Percentiles rank a stretch among this genome's conserved stretches.
Conservation (phyloP, 495 filamentous ascomycete species). For the Hypoxylon cercidicola region DNA sequence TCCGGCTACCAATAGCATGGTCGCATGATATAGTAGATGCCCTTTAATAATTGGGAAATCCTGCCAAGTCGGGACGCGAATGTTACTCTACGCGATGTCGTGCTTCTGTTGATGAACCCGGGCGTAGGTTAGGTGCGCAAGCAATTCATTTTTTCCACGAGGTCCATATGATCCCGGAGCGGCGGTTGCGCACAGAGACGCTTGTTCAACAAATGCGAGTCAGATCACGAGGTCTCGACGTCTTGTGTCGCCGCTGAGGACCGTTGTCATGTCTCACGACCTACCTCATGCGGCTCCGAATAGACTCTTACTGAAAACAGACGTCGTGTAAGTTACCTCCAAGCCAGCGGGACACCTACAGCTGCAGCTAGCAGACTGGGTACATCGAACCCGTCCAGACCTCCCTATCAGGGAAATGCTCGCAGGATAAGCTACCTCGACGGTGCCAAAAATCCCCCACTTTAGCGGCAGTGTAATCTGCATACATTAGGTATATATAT, state of each 20-base stretch:
- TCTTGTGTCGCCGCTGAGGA: not conserved
- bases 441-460: conserved; percentile 13
- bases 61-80: conserved; percentile 21
- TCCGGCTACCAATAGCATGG: conserved; percentile 1
- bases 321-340: not conserved
- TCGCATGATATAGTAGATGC: not conserved
- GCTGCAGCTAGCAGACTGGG: no score
- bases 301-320: not conserved
- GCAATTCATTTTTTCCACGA: conserved; percentile 19
- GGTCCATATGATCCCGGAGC: not conserved
- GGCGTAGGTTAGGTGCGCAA: not conserved
- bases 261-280: not conserved
- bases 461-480: conserved; percentile 23
- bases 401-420: conserved; percentile 37
- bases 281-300: conserved; percentile 26
- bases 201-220: conserved; percentile 15
- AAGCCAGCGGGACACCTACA: not conserved
- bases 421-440: conserved; percentile 3
- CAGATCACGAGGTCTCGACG: not conserved
- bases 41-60: conserved; percentile 1
- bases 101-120: conserved; percentile 21
- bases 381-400: conserved; percentile 19
- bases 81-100: conserved; percentile 33
- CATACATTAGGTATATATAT: no score
- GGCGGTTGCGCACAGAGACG: conserved; percentile 3